Conservation (phyloP, 1,139 yeast species). For the Debaryomyces sp. region DNA sequence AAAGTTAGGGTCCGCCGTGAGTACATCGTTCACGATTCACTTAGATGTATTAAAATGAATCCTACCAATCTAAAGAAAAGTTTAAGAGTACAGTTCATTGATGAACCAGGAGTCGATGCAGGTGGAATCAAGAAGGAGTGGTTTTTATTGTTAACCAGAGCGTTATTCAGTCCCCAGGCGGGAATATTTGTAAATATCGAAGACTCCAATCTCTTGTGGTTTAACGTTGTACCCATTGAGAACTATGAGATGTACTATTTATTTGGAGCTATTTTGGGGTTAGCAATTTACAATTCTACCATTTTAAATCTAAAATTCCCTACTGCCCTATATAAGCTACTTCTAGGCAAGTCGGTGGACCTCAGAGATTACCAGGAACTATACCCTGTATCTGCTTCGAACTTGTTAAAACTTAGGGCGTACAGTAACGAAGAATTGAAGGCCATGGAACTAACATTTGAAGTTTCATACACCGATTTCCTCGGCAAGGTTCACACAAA, state of each 20-base stretch:
- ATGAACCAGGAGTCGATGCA: constrained; percentile 92
- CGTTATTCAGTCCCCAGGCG: constrained; percentile 65
- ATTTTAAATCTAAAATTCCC: constrained; percentile 83
- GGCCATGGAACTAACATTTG: constrained; percentile 37
- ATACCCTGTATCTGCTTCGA: constrained; percentile 66
- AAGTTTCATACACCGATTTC: constrained; percentile 40
- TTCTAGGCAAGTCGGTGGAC: constrained; percentile 58
- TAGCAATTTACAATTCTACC: constrained; percentile 89
- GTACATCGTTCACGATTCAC: constrained; percentile 72
- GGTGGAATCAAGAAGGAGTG: constrained; percentile 95
- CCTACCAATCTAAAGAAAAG: constrained; percentile 72
- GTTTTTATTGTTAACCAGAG: constrained; percentile 74
- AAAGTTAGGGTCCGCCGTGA: constrained; percentile 69
- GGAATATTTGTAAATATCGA: constrained; percentile 66
- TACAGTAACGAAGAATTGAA: constrained; percentile 35
- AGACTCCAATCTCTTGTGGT: constrained; percentile 79
- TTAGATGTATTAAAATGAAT: constrained; percentile 61
- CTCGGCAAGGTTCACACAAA: constrained; percentile 41
- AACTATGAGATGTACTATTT: constrained; percentile 63
- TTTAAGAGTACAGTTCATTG: constrained; percentile 73
- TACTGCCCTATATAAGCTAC: constrained; percentile 69
- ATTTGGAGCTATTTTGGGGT: constrained; percentile 83
- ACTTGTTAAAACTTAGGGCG: constrained; percentile 56
- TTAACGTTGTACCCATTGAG: constrained; percentile 52
- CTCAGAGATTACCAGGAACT: constrained; percentile 67